Evolutionary conservation across 805 yeast species (phyloP), one percentile per base, ranked within the genome.

Genomic region (Pichia nakasei): DNA sequence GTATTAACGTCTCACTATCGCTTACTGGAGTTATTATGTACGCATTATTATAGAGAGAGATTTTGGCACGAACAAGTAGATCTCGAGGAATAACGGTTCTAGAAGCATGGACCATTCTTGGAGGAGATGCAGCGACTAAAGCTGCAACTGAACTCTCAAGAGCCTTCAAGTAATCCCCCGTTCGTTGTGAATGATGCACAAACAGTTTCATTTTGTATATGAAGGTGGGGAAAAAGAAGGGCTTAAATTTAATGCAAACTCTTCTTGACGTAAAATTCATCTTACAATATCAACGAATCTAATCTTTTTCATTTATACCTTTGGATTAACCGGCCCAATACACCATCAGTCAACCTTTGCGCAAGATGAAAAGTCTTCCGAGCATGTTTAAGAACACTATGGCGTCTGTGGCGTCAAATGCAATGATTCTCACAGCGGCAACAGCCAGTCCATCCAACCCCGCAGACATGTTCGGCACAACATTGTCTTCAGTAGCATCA

Each of bases 401-500:
- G 67, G 53, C 68, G 1, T 55, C 64, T 2, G 52, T 63, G 20
- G 63, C 67, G 5, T 60, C 66, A 9, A 67, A 64, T 42, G 83
- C 80, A 3, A 73, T 78, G 75, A 69, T 81, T 18, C 58, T 81
- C 24, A 80, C 86, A 1, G 72, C 80, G 2, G 63, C 70, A 17
- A 59, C 56, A 13, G 38, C 42, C n/a, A 59, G 59, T 9, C 41
- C 44, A 1, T 42, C 52, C n/a, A 46, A 50, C 7, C 45, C 52
- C 42, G 29, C 56, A 38, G 38, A 54, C 38, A 62, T 70, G 33
- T 82, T 73, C 61, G 97, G 97, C 0, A 77, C 85, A 69, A 87
- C 97, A 0, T 67, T 91, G 2, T 84, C 96, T 3, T 86, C 96
- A 1, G 85, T 88, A 37, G 76, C 86, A 12, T 88, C 97, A 1